Base-by-base conservation (phyloP, 768 basidiomycete species). In the Suillus occidentalis region DNA sequence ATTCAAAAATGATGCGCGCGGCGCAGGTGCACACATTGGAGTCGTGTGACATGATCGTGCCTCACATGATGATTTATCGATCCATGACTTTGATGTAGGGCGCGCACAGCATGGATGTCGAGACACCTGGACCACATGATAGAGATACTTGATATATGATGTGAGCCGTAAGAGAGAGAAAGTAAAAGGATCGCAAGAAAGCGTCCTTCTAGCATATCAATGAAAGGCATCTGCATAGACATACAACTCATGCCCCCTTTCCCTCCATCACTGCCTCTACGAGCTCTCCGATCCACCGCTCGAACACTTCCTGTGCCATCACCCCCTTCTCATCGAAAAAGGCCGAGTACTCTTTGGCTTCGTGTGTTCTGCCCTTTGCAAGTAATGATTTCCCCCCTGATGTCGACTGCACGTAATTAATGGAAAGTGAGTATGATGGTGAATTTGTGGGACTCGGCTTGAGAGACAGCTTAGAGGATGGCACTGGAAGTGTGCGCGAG, bases 371-470 rank as follows among this genome's bases (percentile, higher is more conserved):
- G 13, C 88, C 87, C 70, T 88, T 88, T 62, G 86, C 86, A 8
- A 97, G 85, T 13, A 96, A 83, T 6, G 90, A 89, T 80, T 97
- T 97, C 61, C 95, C 95, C 43, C 88, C 87, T 58, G 89, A 91
- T 4, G 93, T 87, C 36, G 93, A 91, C 65, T 91, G 90, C 39
- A 91, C 81, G 74, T 92, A 95, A 57, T 83, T 80, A 58, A 91
- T 77, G 50, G 83, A 80, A 67, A 97, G 79, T 18, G 82, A 76
- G 76, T 95, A 95, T 56, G 83, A 82, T 31, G 92, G 90, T 39
- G 89, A 82, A 58, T 79, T 79, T 40, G 81, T 70, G 28, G 80
- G 81, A 22, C 68, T 69, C 22, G 65, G 47, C 25, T 65, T 47
- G 49, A 66, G 37, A 28, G 66, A 65, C 5, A 67, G 45, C 47